These are phyloP conservation scores for Xylaria curta DNA, from an alignment of 495 filamentous ascomycete genomes.

Conservation along the genomic window DNA sequence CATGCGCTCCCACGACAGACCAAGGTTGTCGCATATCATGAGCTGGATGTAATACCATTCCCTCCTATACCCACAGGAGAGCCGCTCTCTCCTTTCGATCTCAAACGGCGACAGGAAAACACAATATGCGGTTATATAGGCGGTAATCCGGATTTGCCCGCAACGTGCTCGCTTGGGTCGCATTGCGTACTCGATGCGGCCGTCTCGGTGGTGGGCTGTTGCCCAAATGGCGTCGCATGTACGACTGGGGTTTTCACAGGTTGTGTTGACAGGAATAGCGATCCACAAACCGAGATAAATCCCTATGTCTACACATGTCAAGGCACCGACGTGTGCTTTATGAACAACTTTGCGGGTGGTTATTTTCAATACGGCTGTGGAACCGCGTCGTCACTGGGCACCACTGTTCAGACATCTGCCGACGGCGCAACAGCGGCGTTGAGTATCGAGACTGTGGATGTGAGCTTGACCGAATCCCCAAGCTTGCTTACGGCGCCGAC, in stretches of 20 bases:
- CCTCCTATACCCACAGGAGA: constrained; percentile 47
- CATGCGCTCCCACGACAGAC: constrained; percentile 48
- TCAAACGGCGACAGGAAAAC: constrained; percentile 48
- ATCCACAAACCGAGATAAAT: constrained; percentile 54
- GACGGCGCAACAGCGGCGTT: constrained; percentile 42
- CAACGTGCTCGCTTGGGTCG: constrained; percentile 56
- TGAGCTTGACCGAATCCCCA: constrained; percentile 42
- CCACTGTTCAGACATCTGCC: constrained; percentile 49
- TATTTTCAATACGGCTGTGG: constrained; percentile 57
- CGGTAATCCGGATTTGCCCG: constrained; percentile 50
- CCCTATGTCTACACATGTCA: constrained; percentile 57
- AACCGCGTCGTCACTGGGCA: constrained; percentile 49
- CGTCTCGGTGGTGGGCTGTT: constrained; percentile 55
- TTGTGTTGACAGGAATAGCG: constrained; percentile 55
- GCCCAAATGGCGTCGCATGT: constrained; percentile 53
- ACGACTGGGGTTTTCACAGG: constrained; percentile 56
- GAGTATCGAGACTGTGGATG: constrained; percentile 37
- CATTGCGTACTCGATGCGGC: constrained; percentile 56
- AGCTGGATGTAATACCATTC: constrained; percentile 52
- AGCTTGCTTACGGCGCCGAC: constrained; percentile 45
- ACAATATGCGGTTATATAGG: constrained; percentile 57
- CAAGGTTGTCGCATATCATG: constrained; percentile 46
- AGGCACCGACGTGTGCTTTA: constrained; percentile 50
- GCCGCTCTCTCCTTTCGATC: constrained; percentile 43
- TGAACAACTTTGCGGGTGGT: constrained; percentile 55